These are phyloP conservation scores for Diplodia mutila DNA, from an alignment of 2,329 filamentous ascomycete genomes.

Conservation along the genomic window DNA sequence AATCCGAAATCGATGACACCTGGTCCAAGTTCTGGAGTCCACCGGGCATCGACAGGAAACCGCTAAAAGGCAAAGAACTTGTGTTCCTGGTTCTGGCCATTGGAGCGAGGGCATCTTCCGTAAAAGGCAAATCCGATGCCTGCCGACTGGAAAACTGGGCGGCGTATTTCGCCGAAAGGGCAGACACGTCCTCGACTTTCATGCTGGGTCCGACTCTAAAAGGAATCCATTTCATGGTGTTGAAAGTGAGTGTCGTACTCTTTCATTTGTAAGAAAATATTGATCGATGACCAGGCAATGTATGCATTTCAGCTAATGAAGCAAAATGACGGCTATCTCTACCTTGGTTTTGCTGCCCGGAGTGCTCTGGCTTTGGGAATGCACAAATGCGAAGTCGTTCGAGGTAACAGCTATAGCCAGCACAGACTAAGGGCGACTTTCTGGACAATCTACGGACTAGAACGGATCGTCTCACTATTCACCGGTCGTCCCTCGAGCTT, in stretches of 20 bases:
- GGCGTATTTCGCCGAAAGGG: slow-evolving; percentile 63
- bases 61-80: slow-evolving; percentile 38
- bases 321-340: not conserved
- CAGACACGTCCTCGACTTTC: not conserved
- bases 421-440: not conserved
- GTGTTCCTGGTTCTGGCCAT: slow-evolving; percentile 30
- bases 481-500: slow-evolving; percentile 3
- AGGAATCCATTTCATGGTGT: not conserved
- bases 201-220: not conserved
- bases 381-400: not conserved
- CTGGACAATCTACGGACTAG: not conserved
- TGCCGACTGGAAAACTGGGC: slow-evolving; percentile 83
- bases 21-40: slow-evolving; percentile 37
- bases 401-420: not conserved
- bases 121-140: slow-evolving; percentile 62
- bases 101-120: slow-evolving; percentile 58
- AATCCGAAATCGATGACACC: slow-evolving; percentile 46
- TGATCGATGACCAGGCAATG: not conserved
- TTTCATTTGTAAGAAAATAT: not conserved
- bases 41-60: slow-evolving; percentile 31
- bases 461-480: not conserved
- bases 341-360: slow-evolving; percentile 1
- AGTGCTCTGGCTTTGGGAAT: not conserved
- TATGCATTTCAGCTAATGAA: slow-evolving; percentile 5
- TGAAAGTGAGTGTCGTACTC: not conserved